Percentiles rank a stretch among this genome's conserved stretches.
Conservation (phyloP, 2,329 filamentous ascomycete species). For the Fonsecaea erecta region DNA sequence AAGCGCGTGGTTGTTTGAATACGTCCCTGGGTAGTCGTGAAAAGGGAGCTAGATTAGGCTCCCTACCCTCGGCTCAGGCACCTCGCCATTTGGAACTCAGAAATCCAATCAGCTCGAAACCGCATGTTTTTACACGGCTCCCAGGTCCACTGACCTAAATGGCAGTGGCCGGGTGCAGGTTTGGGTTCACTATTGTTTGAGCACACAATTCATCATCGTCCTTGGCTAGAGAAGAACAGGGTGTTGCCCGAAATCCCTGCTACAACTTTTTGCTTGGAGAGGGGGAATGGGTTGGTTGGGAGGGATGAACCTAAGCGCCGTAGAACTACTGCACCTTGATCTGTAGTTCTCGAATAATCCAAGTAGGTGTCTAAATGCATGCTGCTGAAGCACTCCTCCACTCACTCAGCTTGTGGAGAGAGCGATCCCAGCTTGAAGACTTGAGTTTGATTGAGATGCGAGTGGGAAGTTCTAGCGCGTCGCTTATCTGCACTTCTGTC, state of each 20-base stretch:
- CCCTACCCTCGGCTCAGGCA: no score
- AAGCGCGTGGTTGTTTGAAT: no score
- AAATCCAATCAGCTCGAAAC: neutral
- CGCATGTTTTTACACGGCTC: neutral
- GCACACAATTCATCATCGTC: neutral
- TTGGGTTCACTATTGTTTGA: neutral
- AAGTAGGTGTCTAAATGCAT: neutral
- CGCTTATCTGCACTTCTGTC: no score
- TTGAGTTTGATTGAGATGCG: neutral
- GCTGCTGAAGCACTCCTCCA: neutral
- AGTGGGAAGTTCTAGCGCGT: neutral
- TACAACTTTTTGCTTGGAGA: neutral
- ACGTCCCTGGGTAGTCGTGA: no score
- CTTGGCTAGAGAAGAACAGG: neutral
- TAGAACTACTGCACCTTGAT: no score
- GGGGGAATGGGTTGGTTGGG: neutral
- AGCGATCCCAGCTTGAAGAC: neutral
- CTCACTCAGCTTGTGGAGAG: neutral
- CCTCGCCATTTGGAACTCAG: neutral
- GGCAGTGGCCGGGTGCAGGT: neutral
- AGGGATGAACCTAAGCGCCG: neutral
- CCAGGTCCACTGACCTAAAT: neutral
- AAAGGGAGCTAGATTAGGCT: no score
- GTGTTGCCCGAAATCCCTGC: neutral
- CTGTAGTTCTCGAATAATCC: no score